Conservation (phyloP, 106 monocot species). For the Apostasia ramifera region DNA sequence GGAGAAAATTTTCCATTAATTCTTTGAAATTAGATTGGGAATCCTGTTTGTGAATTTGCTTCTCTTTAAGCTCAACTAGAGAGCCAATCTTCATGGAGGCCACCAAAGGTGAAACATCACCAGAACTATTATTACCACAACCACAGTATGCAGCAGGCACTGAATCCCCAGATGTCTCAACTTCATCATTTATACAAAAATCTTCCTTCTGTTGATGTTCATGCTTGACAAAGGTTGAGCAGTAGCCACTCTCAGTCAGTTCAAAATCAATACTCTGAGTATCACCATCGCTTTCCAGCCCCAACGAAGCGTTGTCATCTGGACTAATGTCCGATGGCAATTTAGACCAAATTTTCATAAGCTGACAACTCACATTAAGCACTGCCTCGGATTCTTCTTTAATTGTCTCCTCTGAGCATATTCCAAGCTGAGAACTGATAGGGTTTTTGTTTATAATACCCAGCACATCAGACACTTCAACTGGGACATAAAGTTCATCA, state of each 20-base stretch:
- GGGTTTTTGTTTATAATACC: constrained; percentile 36
- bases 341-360: constrained; percentile 27
- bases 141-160: background rate
- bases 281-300: constrained; percentile 13
- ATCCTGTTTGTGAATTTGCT: constrained; percentile 2
- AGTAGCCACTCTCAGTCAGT: constrained; percentile 30
- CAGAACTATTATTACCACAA: background rate
- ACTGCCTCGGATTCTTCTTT: constrained; percentile 58
- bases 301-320: constrained; percentile 1
- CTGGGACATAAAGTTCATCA: constrained; percentile 38
- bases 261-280: constrained; percentile 42
- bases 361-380: constrained; percentile 49
- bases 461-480: constrained; percentile 26
- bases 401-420: constrained; percentile 17
- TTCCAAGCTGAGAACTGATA: background rate
- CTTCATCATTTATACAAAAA: constrained; percentile 21
- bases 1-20: background rate
- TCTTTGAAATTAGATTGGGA: background rate
- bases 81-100: background rate
- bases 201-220: background rate
- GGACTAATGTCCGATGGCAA: constrained; percentile 16
- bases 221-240: constrained; percentile 10
- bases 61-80: constrained; percentile 1
- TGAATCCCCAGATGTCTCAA: constrained; percentile 37
- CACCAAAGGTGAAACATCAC: background rate